These are phyloP conservation scores for Maudiozyma saulgeensis DNA, from an alignment of 805 yeast species.

Conservation along the genomic window DNA sequence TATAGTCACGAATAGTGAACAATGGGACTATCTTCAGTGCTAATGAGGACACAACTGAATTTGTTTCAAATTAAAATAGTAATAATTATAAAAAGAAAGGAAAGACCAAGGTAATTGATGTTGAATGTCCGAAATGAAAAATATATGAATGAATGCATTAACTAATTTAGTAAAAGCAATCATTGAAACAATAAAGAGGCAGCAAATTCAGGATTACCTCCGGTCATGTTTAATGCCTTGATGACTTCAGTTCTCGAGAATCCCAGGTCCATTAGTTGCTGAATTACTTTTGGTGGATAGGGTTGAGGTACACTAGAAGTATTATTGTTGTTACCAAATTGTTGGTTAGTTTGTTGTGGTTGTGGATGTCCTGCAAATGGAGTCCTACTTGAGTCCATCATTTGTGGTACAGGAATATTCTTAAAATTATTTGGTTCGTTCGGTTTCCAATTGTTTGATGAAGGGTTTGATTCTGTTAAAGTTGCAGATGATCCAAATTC, in stretches of 20 bases:
- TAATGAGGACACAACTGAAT: no score
- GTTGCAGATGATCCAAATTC: constrained; percentile 7
- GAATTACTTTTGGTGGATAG: constrained; percentile 32
- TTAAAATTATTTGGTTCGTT: background rate
- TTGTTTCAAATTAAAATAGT: no score
- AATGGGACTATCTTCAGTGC: no score
- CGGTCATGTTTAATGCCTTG: constrained; percentile 52
- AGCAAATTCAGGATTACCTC: constrained; percentile 78
- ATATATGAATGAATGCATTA: no score
- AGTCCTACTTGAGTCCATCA: background rate
- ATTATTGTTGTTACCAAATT: background rate
- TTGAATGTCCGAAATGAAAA: no score
- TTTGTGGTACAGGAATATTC: background rate
- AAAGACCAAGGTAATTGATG: no score
- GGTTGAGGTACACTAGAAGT: constrained; percentile 1
- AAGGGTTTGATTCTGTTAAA: background rate
- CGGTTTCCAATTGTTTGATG: background rate
- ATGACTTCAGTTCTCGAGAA: constrained; percentile 56
- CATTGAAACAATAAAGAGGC: constrained; percentile 59
- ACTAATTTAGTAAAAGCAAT: background rate
- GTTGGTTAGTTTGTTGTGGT: background rate
- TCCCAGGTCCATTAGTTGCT: constrained; percentile 56
- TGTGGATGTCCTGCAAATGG: no score
- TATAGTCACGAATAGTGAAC: no score
- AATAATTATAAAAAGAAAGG: no score